phyloP scores from a whole-genome alignment of 2,329 filamentous ascomycete species.

The Lasiodiplodia citricola region DNA sequence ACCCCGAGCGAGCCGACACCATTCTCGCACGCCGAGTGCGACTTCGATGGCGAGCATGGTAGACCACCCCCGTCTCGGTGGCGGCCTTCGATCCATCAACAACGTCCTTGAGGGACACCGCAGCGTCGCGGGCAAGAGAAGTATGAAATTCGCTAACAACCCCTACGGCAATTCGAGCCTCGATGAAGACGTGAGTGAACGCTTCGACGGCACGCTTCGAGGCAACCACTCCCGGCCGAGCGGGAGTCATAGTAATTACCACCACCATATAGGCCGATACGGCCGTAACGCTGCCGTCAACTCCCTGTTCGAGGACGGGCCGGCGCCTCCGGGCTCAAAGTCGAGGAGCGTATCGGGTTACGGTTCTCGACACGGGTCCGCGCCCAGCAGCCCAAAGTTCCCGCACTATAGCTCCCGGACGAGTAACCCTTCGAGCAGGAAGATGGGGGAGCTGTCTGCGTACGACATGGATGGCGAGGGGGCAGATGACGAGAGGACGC shows the following conservation, averaged over 20 bases:
- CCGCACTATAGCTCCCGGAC: conserved; percentile 57
- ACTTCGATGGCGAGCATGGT: conserved; percentile 77
- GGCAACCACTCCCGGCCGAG: conserved; percentile 50
- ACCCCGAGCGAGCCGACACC: conserved; percentile 71
- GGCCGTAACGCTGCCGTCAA: conserved; percentile 55
- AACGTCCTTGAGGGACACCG: conserved; percentile 68
- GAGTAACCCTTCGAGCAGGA: conserved; percentile 49
- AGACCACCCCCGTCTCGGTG: conserved; percentile 55
- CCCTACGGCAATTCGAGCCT: conserved; percentile 69
- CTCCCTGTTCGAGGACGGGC: conserved; percentile 43
- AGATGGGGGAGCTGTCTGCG: conserved; percentile 66
- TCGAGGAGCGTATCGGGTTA: conserved; percentile 64
- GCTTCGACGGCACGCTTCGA: conserved; percentile 45
- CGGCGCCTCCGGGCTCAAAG: conserved; percentile 75
- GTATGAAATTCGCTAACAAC: conserved; percentile 92
- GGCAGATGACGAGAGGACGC: conserved; percentile 87
- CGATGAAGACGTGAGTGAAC: conserved; percentile 50
- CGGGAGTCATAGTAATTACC: conserved; percentile 73
- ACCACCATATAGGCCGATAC: conserved; percentile 82
- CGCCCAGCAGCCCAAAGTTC: conserved; percentile 68
- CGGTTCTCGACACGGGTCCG: conserved; percentile 54
- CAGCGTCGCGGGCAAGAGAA: conserved; percentile 76
- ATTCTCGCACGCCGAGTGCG: conserved; percentile 88
- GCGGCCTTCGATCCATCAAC: conserved; percentile 68
- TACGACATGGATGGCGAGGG: conserved; percentile 84